Evolutionary conservation across 805 yeast genomes (phyloP).

Genomic region (Metschnikowia proteae): DNA sequence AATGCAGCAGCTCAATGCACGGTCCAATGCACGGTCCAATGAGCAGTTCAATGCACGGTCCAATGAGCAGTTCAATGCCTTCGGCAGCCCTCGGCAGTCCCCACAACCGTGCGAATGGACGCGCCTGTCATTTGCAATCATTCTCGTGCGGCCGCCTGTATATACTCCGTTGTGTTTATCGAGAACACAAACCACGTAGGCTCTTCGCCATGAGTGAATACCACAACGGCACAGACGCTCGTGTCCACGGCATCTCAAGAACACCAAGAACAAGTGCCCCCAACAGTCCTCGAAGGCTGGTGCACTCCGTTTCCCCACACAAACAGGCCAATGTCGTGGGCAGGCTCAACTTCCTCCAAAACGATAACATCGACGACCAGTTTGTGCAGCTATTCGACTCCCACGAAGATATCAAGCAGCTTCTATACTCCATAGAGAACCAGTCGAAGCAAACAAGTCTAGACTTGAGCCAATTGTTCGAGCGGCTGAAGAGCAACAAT

Average conservation of each 20-base stretch:
- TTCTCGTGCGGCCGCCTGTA: conserved; percentile 4
- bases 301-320: conserved; percentile 28
- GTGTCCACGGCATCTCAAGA: not conserved
- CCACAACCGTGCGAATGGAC: too few species aligned
- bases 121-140: not conserved
- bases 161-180: not conserved
- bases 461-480: conserved; percentile 35
- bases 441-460: conserved; percentile 34
- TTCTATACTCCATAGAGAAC: conserved; percentile 27
- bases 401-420: conserved; percentile 27
- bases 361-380: conserved; percentile 33
- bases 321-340: conserved; percentile 21
- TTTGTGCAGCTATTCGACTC: conserved; percentile 27
- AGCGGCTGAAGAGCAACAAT: conserved; percentile 40
- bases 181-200: not conserved
- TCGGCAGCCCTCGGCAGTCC: too few species aligned
- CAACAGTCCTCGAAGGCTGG: conserved; percentile 5
- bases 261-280: not conserved
- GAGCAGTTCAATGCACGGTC: too few species aligned
- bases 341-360: conserved; percentile 28
- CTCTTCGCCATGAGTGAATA: not conserved
- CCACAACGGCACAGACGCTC: not conserved
- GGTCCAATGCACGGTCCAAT: too few species aligned
- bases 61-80: too few species aligned
- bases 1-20: too few species aligned